Conservation (phyloP, 306 rosid species). For the Alnus glutinosa region DNA sequence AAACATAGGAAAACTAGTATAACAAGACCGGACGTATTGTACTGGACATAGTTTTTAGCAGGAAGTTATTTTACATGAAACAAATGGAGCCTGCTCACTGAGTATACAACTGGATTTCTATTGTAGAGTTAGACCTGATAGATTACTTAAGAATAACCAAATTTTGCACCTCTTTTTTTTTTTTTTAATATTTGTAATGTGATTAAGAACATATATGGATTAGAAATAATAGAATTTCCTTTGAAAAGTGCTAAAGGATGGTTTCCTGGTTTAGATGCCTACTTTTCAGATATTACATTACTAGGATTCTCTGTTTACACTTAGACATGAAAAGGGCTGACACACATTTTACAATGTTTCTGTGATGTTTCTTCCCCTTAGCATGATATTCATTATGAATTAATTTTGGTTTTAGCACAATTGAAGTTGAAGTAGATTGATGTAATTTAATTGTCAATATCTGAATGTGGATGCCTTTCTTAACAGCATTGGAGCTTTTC, state of each 20-base stretch:
- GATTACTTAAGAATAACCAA: not conserved
- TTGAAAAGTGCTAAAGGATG: not conserved
- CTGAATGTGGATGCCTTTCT: slow-evolving; percentile 28
- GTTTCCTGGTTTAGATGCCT: not conserved
- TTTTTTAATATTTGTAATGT: too few species aligned
- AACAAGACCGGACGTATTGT: too few species aligned
- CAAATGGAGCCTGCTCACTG: not conserved
- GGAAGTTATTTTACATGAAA: not conserved
- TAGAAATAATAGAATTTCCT: not conserved
- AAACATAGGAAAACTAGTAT: too few species aligned
- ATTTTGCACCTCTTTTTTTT: too few species aligned
- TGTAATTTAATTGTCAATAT: slow-evolving; percentile 22
- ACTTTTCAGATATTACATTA: not conserved
- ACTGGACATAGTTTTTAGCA: not conserved
- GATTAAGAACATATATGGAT: not conserved
- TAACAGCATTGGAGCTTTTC: slow-evolving; percentile 88
- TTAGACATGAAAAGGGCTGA: not conserved
- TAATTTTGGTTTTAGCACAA: not conserved
- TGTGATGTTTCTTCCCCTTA: slow-evolving; percentile 12
- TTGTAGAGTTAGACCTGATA: not conserved
- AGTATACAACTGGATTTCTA: not conserved
- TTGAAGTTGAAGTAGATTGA: not conserved
- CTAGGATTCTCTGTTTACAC: not conserved
- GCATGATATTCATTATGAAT: slow-evolving; percentile 8
- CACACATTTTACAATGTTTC: not conserved